Evolutionary conservation across 495 filamentous ascomycete species (phyloP), one percentile per base, ranked within the genome.

Genomic region (Chlorociboria aeruginascens): DNA sequence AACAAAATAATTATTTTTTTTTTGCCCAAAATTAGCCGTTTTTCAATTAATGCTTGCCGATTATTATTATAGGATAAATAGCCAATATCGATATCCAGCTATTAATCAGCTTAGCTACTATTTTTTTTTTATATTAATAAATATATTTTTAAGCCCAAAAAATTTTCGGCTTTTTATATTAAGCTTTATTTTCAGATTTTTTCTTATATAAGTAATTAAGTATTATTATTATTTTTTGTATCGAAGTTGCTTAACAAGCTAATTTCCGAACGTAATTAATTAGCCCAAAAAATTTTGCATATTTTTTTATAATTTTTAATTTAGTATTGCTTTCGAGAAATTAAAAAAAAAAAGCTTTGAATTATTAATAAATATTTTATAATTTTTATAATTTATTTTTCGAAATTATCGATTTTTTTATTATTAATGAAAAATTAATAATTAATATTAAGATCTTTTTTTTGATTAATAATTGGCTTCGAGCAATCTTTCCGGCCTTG

Each of bases 401-500:
- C 10, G 17, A 17, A 2, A 40, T 25, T 9, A 3, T 3, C 38
- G 38, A 16, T 40, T 47, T 11, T n/a, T 14, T 38, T 2, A 40
- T 47, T 10, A 47, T 47, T 11, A 14, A 47, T 20, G 29, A 38
- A 32, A 47, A 47, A 20, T 47, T 32, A 2, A 47, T 38, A 13
- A 47, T 36, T 16, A 13, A 47, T 25, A 2, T 35, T 2, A 43
- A 38, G 31, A 38, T 17, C 4, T 32, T 47, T 25, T 47, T 32
- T 6, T 14, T 47, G 25, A 47, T 47, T 38, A 13, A 47, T 11
- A 32, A 47, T 20, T 32, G 44, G 2, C 16, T 47, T 30, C 44
- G 33, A 20, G 12, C n/a, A 1, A 47, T 47, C 17, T 38, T 47
- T 29, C 44, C 33, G 32, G 45, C 3, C 32, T 3, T 38, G 16